Base-by-base conservation (phyloP, 768 basidiomycete species). In the Lactifluus hygrophoroides region DNA sequence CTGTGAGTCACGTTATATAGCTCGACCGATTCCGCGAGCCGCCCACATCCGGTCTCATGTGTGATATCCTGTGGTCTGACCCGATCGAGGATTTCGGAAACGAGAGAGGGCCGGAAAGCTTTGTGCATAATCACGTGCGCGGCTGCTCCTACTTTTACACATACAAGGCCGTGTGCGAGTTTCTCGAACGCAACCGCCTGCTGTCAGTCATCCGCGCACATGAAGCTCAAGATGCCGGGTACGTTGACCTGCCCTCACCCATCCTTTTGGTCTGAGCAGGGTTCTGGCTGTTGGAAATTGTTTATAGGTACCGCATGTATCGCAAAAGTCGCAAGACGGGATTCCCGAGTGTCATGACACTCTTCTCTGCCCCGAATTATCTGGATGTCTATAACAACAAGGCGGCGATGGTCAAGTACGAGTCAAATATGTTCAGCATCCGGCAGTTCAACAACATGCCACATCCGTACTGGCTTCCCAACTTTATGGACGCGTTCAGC, bases 341-440 rank as follows among this genome's bases (percentile, higher is more conserved):
- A 3, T 98, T 98, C 77, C 96, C 96, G 14, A 96, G 94, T 17
- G 94, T 99, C 61, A 98, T 99, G 94, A 98, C 96, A 17, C 94
- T 99, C 68, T 99, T 99, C 76, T 94, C 92, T 13, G 94, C 94
- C 5, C 96, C 96, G 27, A 94, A 97, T 69, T 98, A 97, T 69
- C 86, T 98, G 57, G 96, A 98, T 68, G 92, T 97, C 16, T 98
- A 98, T 74, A 92, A 95, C 73, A 99, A 99, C 76, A 98, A 98
- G 73, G 96, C 94, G 1, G 96, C 96, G 0, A 94, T 99, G 23
- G 82, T 99, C 68, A 98, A 98, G 75, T 98, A 98, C 69, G 96
- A 98, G 74, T 93, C 90, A 72, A 99, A 98, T 69, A 94, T 95
- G 59, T 92, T 97, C 85, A 97, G 95, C 72, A 97, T 97, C 66